A percentile compares a stretch with the other conserved stretches of the same genome.
Evolutionary conservation across 495 filamentous ascomycete species (phyloP).

Genomic region (Aspergillus wentii): DNA sequence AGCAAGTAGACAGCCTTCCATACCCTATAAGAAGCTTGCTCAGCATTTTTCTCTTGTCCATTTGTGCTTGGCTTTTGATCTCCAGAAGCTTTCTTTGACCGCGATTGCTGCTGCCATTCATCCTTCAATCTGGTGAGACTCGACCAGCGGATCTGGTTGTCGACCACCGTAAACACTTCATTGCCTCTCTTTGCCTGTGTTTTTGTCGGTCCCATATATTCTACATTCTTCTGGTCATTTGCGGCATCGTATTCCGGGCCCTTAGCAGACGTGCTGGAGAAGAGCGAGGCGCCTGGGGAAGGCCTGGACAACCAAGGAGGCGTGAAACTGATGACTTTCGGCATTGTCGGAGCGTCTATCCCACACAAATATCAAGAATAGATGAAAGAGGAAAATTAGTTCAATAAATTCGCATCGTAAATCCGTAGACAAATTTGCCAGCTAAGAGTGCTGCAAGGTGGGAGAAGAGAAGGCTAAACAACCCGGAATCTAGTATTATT

Average conservation of each 20-base stretch:
- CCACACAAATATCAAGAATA: too few species aligned
- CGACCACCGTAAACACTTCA: conserved; percentile 78
- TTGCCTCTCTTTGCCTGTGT: conserved; percentile 71
- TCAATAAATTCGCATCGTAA: background rate
- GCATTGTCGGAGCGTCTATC: conserved; percentile 57
- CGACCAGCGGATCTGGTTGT: conserved; percentile 83
- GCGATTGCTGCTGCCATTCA: conserved; percentile 51
- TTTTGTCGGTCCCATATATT: conserved; percentile 52
- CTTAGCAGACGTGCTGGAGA: conserved; percentile 41
- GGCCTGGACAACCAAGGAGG: conserved; percentile 77
- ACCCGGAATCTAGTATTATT: too few species aligned
- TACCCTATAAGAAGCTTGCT: conserved; percentile 30
- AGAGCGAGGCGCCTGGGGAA: conserved; percentile 67
- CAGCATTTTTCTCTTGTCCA: conserved; percentile 2
- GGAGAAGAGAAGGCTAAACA: too few species aligned
- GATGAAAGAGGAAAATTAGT: background rate
- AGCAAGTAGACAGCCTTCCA: conserved; percentile 1
- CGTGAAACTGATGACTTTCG: conserved; percentile 73
- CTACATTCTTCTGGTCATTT: conserved; percentile 29
- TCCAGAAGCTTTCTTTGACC: conserved; percentile 24
- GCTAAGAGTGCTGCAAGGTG: too few species aligned
- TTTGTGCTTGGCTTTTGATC: conserved; percentile 17
- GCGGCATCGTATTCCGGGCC: conserved; percentile 22
- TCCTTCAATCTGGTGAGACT: conserved; percentile 72
- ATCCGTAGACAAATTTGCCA: background rate